Evolutionary conservation across 768 basidiomycete genomes (phyloP), one percentile per base, ranked within the genome.

Genomic region (Leccinum rimulosum): DNA sequence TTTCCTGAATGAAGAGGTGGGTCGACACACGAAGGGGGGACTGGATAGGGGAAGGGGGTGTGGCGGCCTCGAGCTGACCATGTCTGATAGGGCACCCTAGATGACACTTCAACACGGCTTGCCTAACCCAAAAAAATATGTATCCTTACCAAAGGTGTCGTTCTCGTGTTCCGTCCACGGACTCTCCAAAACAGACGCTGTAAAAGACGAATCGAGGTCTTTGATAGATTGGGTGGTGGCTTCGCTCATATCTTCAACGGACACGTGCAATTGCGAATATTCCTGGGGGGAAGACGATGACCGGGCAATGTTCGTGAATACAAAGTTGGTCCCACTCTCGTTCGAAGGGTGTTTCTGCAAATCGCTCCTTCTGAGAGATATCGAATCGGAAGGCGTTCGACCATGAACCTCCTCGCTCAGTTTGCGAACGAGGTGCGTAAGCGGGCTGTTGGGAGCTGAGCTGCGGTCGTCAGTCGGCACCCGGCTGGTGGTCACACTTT

Each of bases 401-500:
- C 70, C 74, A 15, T 70, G 70, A 11, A 78, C 68, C 54, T 74
- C 73, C 52, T 71, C 72, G 19, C 73, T 74, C 50, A 80, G 66
- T 55, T 77, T 80, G 8, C 77, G 77, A 31, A 77, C 71, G 19
- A 79, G 74, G 9, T 68, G 70, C 7, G 70, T 68, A 12, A 80
- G 68, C 0, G 76, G 77, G 56, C 78, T 79, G 19, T 67, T 66
- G 0, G 68, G 68, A 25, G 64, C 58, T 7, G 73, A 74, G 48
- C 66, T 66, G 33, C 59, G 70, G 27, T 72, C 68, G 52, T 76
- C 72, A 3, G 70, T 59, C 25, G 71, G 70, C 25, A 77, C 63
- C 61, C 57, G 70, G 40, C 40, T 65, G 58, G 47, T 28, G 52
- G 27, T n/a, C 48, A 36, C 17, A 19, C 19, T 33, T 4, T 38